Conservation (phyloP, 148 eudicot genomes). For the Fagopyrum homotropicum region DNA sequence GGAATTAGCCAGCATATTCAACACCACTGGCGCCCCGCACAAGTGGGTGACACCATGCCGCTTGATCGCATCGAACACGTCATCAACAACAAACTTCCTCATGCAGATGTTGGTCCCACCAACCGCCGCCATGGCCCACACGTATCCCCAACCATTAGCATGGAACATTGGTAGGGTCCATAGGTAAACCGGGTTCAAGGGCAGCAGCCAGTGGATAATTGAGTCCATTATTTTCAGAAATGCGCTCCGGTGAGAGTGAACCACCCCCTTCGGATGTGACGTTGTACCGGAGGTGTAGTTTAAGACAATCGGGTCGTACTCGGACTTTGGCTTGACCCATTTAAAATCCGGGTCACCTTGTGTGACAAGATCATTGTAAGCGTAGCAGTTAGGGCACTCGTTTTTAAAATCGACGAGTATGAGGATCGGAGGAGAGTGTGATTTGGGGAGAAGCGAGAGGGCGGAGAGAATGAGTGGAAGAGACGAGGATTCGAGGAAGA, state of each 20-base stretch:
- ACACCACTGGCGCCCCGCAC: constrained; percentile 43
- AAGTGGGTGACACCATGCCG: constrained; percentile 37
- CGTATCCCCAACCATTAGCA: constrained; percentile 41
- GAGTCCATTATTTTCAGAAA: constrained; percentile 29
- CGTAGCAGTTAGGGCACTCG: not conserved
- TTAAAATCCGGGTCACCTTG: constrained; percentile 28
- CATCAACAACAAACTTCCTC: constrained; percentile 27
- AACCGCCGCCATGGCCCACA: constrained; percentile 45
- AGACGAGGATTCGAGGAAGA: constrained; percentile 15
- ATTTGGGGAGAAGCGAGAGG: constrained; percentile 8
- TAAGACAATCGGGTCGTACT: constrained; percentile 39
- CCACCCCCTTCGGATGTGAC: constrained; percentile 42
- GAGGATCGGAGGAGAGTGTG: constrained; percentile 14
- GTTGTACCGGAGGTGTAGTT: constrained; percentile 55
- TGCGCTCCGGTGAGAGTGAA: constrained; percentile 36
- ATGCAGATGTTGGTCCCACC: constrained; percentile 40
- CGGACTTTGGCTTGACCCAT: constrained; percentile 34
- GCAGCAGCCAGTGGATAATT: constrained; percentile 30
- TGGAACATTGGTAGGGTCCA: constrained; percentile 61
- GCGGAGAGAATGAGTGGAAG: constrained; percentile 10
- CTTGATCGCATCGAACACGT: constrained; percentile 20
- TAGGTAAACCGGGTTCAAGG: constrained; percentile 30
- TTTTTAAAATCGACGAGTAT: constrained; percentile 8
- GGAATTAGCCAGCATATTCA: constrained; percentile 22
- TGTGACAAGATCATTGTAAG: constrained; percentile 25